Base-by-base conservation (phyloP, 2,329 filamentous ascomycete genomes). In the Clarireedia monteithiana region DNA sequence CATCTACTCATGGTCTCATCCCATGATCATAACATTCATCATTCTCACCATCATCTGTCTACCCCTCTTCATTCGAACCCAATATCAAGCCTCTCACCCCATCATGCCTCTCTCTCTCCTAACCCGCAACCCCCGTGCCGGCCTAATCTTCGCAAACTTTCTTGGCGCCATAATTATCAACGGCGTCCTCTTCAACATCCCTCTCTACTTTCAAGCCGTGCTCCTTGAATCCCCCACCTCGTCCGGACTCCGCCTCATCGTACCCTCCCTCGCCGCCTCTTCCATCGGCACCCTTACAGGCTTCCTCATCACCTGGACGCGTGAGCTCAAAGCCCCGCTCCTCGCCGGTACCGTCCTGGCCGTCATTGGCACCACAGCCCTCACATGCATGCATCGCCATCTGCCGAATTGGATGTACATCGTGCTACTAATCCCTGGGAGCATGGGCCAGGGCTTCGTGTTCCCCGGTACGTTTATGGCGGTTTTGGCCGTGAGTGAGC, bases 151-250 rank as follows among this genome's bases (percentile, higher is more conserved):
- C 55, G 69, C 74, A 56, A 84, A 84, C 64, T 74, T 75, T 61
- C 66, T 82, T 45, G 75, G 72, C 14, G 74, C 77, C 1, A 66
- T 82, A 40, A 66, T 84, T 10, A 66, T 74, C 50, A 83, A 82
- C 62, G 76, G 80, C 7, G 75, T 84, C 48, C 64, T 81, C 20
- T 84, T 84, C 66, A 84, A 84, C 67, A 76, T 80, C 5, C 88
- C 88, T 0, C 74, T 91, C 6, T 91, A 85, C 73, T 91, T 89
- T 72, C 86, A 89, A 67, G 85, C 84, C 39, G 86, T 89, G 26
- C 82, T 88, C 48, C 77, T 87, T 51, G 83, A 85, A 57, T 79
- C 77, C 5, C 84, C 88, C 15, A 89, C 87, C 0, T 74, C 77
- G 24, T 89, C 87, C 0, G 88, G 88, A n/a, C 78, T 90, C 27